Base-by-base conservation (phyloP, 164 flowering plant genomes). In the Aristolochia fimbriata region DNA sequence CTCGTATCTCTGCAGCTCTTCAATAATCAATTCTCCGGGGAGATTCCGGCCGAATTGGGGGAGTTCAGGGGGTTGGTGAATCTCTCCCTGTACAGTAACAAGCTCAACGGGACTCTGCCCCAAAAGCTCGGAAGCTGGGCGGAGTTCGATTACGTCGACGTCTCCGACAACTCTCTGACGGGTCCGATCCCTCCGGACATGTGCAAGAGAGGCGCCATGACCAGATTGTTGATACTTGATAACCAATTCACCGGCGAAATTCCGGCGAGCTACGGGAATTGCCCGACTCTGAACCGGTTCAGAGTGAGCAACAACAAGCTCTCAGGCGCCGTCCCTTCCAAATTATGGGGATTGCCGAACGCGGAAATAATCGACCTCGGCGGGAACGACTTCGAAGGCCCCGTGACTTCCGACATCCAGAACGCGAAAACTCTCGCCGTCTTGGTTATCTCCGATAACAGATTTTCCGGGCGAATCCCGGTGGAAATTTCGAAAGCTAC, bases 141-240 rank as follows among this genome's bases (percentile, higher is more conserved):
- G 9, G 77, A 85, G 0, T 85, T 94, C 57, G 53, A 71, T 51
- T 86, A 71, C 81, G 86, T 93, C 21, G 99, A 94, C 47, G 93
- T 79, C 4, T 81, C 97, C 0, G 86, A 80, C 60, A 94, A 94
- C 63, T 41, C 15, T 7, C 61, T 94, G 15, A 70, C 84, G 0
- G 99, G 99, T 22, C 74, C 79, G 4, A 87, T 94, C 56, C 99
- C 99, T 23, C 88, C 97, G 0, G 81, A 87, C 20, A 88, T 94
- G 99, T 94, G 99, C 71, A 83, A 78, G 68, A 67, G 52, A 20
- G 95, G 96, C n/a, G 81, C 67, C 23, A 82, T 94, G 96, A 66
- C 17, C 22, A 62, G n/a, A 57, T 69, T 92, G 4, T 71, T 92
- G 31, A 61, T 92, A 59, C 72, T 89, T 6, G 75, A 80, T 46